These are phyloP conservation scores for Stagonosporopsis tanaceti DNA, from an alignment of 2,329 filamentous ascomycete species.

Conservation along the genomic window DNA sequence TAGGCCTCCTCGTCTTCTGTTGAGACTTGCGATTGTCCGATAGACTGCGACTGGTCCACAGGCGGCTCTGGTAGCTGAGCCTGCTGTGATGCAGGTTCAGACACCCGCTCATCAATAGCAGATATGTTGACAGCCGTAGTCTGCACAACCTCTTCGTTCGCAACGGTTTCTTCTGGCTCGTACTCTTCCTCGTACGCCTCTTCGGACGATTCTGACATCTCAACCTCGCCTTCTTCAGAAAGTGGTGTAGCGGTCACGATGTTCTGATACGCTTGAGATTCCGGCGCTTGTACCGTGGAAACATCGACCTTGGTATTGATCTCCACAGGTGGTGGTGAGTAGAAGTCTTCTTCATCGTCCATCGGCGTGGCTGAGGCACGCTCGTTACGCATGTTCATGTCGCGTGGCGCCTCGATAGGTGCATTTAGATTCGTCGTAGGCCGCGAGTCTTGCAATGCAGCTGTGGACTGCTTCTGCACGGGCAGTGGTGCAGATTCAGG, in stretches of 20 bases:
- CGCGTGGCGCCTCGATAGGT: not conserved
- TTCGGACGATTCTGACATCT: constrained; percentile 45
- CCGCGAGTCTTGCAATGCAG: not conserved
- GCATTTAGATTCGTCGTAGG: not conserved
- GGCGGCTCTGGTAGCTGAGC: constrained; percentile 12
- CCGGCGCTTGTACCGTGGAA: constrained; percentile 5
- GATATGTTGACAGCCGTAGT: not conserved
- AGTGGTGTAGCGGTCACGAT: constrained; percentile 22
- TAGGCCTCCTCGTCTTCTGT: constrained; percentile 43
- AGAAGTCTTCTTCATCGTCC: constrained; percentile 48
- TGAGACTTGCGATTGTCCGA: constrained; percentile 24
- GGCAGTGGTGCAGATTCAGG: not conserved
- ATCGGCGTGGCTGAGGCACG: constrained; percentile 30
- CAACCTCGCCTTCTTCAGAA: constrained; percentile 45
- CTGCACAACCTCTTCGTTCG: not conserved
- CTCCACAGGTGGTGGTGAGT: constrained; percentile 36
- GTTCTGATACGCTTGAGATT: constrained; percentile 1
- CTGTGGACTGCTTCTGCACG: not conserved
- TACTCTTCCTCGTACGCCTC: constrained; percentile 44
- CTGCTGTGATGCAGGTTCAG: constrained; percentile 13
- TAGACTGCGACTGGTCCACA: constrained; percentile 12
- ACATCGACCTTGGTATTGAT: constrained; percentile 1
- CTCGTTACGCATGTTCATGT: not conserved
- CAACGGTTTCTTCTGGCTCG: constrained; percentile 38
- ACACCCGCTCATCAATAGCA: not conserved